Conservation (phyloP, 345 rosid species). For the Brassica juncea region DNA sequence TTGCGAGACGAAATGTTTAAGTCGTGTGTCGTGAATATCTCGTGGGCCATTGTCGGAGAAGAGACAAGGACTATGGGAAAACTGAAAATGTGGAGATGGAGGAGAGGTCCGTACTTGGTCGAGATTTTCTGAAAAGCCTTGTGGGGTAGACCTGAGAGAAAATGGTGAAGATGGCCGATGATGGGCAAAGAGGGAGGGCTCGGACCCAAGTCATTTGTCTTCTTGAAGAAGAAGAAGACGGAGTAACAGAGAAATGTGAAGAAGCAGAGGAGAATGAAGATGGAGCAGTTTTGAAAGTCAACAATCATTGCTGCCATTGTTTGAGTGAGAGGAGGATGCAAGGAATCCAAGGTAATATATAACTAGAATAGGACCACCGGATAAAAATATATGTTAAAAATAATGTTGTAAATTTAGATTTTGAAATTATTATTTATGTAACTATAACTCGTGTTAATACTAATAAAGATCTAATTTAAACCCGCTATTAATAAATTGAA, state of each 20-base stretch:
- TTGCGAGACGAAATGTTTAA: not conserved
- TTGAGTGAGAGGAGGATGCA: not conserved
- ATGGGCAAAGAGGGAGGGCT: not conserved
- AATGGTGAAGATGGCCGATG: not conserved
- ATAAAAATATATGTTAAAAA: no score
- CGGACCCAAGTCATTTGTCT: not conserved
- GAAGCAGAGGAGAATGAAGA: not conserved
- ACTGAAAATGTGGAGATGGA: not conserved
- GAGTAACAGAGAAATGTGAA: not conserved
- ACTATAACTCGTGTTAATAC: no score
- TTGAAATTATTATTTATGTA: no score
- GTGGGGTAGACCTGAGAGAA: not conserved
- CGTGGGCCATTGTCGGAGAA: not conserved
- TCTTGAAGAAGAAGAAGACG: not conserved
- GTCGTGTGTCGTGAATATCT: not conserved
- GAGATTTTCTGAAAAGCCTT: not conserved
- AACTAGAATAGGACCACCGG: no score
- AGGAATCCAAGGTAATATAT: not conserved
- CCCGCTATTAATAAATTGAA: no score
- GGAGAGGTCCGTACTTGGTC: not conserved
- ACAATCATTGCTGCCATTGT: not conserved
- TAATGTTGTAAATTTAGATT: no score
- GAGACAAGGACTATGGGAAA: not conserved
- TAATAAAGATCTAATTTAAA: no score
- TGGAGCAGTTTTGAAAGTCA: not conserved